Evolutionary conservation across 371 early-diverging fungal species (phyloP), one percentile per base, ranked within the genome.

Genomic region (Fennellomyces sp.): DNA sequence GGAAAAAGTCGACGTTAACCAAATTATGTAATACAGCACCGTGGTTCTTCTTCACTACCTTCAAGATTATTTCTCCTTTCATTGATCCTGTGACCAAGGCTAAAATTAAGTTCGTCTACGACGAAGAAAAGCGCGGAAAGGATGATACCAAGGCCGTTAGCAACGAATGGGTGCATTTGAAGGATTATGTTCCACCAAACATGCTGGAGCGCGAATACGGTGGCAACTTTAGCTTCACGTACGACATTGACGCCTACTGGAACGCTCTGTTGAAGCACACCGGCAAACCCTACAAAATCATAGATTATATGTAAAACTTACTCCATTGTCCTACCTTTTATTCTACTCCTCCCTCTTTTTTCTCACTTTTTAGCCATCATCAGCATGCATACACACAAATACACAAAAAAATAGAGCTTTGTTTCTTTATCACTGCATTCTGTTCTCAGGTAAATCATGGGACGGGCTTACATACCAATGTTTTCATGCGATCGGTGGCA

Each of bases 51-150:
- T 87, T 87, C 72, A 81, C 86, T 35, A 88, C 92, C 26, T 93
- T 89, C 63, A 88, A 86, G 65, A 27, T 94, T 21, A 81, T 96
- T 28, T 83, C 90, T 5, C 95, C 95, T 0, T 94, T 95, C 61
- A 83, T 97, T 63, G 94, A 97, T 68, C 94, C 94, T 10, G 91
- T 94, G 38, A 95, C 96, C n/a, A 87, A 85, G 50, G 72, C 75
- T 21, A 97, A 96, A 65, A 85, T 96, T 52, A 83, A 90, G 25
- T 93, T 97, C 71, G 90, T 91, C 3, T 54, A 68, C n/a, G 84
- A 90, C 52, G 35, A 48, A 23, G 60, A 61, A 12, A 29, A 28
- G 13, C 48, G 21, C 3, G 21, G 54, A 25, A 65, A 65, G 26
- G 51, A 64, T 2, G 63, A 62, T 30, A 35, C 60, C 11, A 58